Base-by-base conservation (phyloP, 2,329 filamentous ascomycete genomes). In the Pochonia chlamydosporia region DNA sequence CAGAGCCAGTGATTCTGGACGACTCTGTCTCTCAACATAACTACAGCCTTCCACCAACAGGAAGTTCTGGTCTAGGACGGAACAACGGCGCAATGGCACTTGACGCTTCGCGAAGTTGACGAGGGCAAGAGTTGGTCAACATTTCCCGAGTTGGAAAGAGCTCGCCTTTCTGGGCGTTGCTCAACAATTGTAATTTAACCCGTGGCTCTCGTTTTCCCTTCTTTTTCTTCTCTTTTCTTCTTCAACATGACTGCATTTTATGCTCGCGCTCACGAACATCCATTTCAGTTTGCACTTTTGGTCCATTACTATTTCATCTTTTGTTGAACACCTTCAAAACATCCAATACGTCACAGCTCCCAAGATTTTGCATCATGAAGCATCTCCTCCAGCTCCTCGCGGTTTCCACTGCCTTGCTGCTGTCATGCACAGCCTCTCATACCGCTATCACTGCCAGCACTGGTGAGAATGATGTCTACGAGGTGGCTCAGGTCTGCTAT, bases 351-450 rank as follows among this genome's bases (percentile, higher is more conserved):
- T 41, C 46, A 44, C 14, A 31, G 40, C 23, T 31, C 16, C 40
- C 43, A 40, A 37, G 9, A 46, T 36, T 40, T 30, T 14, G 30
- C 51, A 52, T 35, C 39, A 57, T 57, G 55, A 52, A 52, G 36
- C 44, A 44, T 39, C 33, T 30, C 9, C 11, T 23, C 13, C 20
- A 39, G 18, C 28, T 52, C 20, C 36, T 52, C 35, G 44, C 46
- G 13, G 48, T 45, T 13, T 41, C 44, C n/a, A 42, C 52, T 18
- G 49, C 42, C 43, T 40, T 57, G 18, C n/a, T 50, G 44, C 28
- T 53, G 13, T 24, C 45, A 36, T 46, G 30, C 41, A 48, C 50
- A 18, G 39, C 53, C 4, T 47, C 49, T 25, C 39, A 14, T 11
- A 16, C 41, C 8, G 45, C 10, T 9, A 4, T 11, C 14, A 45